These are phyloP conservation scores for Oryza meyeriana DNA, from an alignment of 176 grass and related monocot species.

Conservation along the genomic window DNA sequence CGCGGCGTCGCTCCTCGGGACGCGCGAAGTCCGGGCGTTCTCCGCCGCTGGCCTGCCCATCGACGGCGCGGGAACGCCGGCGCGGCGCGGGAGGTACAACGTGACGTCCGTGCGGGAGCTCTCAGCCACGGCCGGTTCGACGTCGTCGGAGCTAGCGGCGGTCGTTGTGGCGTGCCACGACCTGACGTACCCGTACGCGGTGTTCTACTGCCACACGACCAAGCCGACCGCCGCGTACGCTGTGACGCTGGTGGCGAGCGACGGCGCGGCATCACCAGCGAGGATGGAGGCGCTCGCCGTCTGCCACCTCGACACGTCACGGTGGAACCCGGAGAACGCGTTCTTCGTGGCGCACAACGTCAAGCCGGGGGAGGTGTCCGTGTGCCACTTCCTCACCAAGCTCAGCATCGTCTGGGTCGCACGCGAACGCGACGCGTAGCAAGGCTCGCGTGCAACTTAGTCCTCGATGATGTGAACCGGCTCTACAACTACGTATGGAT, in stretches of 20 bases:
- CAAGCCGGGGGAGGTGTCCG: conserved; percentile 21
- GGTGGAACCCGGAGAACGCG: neutral
- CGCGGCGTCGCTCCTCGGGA: neutral
- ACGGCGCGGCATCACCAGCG: neutral
- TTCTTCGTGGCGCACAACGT: neutral
- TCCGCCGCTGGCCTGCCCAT: neutral
- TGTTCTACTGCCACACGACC: conserved; percentile 42
- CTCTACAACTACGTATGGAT: too few relatives aligned
- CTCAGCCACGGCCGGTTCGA: neutral
- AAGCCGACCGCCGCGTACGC: neutral
- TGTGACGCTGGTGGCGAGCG: neutral
- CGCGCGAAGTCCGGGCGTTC: neutral
- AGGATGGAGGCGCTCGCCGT: conserved; percentile 20
- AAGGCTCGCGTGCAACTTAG: too few relatives aligned
- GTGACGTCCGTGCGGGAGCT: neutral
- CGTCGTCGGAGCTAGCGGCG: too few relatives aligned
- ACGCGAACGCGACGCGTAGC: too few relatives aligned
- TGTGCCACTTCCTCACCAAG: conserved; percentile 43
- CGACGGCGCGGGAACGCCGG: neutral
- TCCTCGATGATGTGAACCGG: too few relatives aligned
- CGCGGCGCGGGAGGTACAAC: conserved; percentile 6
- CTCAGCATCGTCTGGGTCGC: conserved; percentile 21
- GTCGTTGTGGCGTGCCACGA: conserved; percentile 26
- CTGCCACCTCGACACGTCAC: conserved; percentile 26
- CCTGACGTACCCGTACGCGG: conserved; percentile 7